phyloP scores from a whole-genome alignment of 345 rosid genomes.

The Eucalyptus camaldulensis region DNA sequence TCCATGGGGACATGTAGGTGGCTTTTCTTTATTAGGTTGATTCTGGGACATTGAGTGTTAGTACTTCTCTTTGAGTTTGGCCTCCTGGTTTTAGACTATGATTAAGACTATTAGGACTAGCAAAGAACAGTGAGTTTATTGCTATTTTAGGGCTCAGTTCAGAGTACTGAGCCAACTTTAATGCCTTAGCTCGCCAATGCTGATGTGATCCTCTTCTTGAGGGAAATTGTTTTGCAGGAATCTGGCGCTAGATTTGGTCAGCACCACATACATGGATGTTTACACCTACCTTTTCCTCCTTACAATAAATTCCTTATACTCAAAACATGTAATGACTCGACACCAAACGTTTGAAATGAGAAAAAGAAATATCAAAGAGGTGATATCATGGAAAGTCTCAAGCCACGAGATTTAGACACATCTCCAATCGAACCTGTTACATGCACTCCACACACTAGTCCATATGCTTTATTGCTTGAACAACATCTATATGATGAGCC shows the following conservation, averaged over 20 bases:
- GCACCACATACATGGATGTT: not conserved
- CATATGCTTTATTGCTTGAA: not conserved
- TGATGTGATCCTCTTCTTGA: not conserved
- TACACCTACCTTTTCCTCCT: not conserved
- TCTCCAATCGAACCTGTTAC: not conserved
- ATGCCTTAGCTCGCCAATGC: not conserved
- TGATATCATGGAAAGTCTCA: not conserved
- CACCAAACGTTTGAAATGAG: not conserved
- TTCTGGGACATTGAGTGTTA: not conserved
- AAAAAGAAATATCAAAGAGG: not conserved
- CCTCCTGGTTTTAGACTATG: not conserved
- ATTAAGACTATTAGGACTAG: not conserved
- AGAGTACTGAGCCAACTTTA: not conserved
- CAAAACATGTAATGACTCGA: not conserved
- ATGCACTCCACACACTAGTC: not conserved
- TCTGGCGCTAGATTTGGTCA: not conserved
- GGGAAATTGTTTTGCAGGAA: not conserved
- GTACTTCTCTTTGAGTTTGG: not conserved
- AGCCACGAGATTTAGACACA: not conserved
- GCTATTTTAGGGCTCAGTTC: not conserved
- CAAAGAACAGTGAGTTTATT: not conserved
- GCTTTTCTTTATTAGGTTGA: not conserved
- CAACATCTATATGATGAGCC: not conserved
- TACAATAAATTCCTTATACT: not conserved
- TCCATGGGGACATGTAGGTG: constrained; percentile 5